Evolutionary conservation across 257 asterid genomes (phyloP).

Genomic region (Ajuga chamaepitys): DNA sequence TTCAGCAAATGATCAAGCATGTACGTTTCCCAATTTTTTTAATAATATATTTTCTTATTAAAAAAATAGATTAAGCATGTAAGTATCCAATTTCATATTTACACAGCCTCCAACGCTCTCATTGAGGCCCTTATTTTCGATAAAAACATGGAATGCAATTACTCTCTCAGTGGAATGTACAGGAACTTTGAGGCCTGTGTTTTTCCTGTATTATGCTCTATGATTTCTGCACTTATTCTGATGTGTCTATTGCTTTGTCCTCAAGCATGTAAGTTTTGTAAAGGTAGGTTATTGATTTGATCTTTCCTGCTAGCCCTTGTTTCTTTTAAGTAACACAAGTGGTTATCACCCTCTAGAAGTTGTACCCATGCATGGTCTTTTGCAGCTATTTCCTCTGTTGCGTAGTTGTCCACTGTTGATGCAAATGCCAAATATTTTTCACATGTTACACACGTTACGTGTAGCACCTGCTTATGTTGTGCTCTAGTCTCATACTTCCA

Average conservation of each 20-base stretch:
- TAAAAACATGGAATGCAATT: background rate
- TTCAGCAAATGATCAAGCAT: background rate
- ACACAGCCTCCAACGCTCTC: background rate
- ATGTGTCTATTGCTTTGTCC: background rate
- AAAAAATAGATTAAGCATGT: no score
- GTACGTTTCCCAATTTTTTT: no score
- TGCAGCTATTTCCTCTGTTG: slow-evolving; percentile 4
- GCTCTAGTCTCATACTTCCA: background rate
- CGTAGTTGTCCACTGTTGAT: slow-evolving; percentile 1
- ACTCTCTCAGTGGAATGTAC: background rate
- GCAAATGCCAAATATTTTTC: background rate
- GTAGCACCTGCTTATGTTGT: background rate
- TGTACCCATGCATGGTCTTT: slow-evolving; percentile 7
- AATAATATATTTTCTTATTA: no score
- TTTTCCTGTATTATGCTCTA: slow-evolving; percentile 1
- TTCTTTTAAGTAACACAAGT: background rate
- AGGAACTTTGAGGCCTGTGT: background rate
- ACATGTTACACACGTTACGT: background rate
- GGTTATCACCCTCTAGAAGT: background rate
- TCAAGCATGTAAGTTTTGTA: background rate
- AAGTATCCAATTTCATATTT: background rate
- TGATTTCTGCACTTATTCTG: background rate
- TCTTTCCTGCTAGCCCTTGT: slow-evolving; percentile 15
- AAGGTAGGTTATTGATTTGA: slow-evolving; percentile 8
- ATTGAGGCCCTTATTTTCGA: slow-evolving; percentile 6